Evolutionary conservation across 108 stramenopile species (phyloP), one percentile per base, ranked within the genome.

Genomic region (Cafeteria roenbergensis): DNA sequence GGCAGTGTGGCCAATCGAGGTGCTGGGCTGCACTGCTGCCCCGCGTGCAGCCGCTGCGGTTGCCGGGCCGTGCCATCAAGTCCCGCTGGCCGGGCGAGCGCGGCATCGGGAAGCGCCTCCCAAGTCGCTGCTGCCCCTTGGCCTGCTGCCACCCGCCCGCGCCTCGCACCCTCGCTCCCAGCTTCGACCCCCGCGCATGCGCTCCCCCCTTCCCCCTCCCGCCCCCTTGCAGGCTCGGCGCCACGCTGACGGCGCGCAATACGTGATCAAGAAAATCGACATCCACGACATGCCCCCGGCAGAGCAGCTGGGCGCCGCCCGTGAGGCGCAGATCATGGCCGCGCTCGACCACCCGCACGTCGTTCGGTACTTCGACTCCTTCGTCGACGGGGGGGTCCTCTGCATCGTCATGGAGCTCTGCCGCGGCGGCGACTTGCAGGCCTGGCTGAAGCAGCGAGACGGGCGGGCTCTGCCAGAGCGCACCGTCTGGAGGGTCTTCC

Each of bases 351-450:
- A 68, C 29, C 75, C 77, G n/a, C 78, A 75, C 34, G 78, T 84
- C 27, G 80, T 84, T 0, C 51, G 71, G 36, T 84, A 84, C 57
- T 80, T 72, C 64, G 82, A 82, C 54, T 75, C 73, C 36, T 82
- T 84, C 51, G 64, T 82, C 28, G 73, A 74, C 30, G 56, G 69
- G 29, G 79, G 78, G 24, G 37, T 61, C n/a, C 68, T 82, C 37
- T 70, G 75, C 67, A 82, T 67, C 38, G 66, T 67, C 31, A 67
- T 67, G 66, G 66, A 67, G 42, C 34, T 34, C 27, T 67, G 59
- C 37, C 20, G 30, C 30, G 8, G 29, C 8, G 59, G 59, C 24
- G 59, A 61, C 30, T 22, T 61, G n/a, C 59, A 61, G 28, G 32
- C 34, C 21, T 42, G 31, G 12, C 28, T 71, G 36, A 57, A 66